Conservation (phyloP, 371 early-diverging fungal genomes). For the Mortierella sp. region DNA sequence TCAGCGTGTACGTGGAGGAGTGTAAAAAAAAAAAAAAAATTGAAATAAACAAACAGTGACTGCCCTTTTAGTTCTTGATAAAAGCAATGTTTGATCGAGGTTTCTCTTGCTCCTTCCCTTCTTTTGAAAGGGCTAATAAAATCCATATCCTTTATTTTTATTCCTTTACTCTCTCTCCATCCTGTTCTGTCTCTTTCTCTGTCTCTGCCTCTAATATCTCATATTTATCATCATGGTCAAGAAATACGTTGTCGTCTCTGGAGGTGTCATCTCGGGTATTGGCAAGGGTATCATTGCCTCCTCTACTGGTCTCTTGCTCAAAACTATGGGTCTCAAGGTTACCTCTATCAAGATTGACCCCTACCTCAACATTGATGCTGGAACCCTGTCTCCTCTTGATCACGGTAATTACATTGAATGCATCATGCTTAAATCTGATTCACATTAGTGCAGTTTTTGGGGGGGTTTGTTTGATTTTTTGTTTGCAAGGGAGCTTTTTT, state of each 20-base stretch:
- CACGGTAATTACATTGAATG: conserved; percentile 79
- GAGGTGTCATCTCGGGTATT: conserved; percentile 99
- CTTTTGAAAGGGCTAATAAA: conserved; percentile 36
- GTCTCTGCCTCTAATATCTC: conserved; percentile 2
- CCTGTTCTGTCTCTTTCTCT: conserved; percentile 14
- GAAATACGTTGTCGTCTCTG: conserved; percentile 98
- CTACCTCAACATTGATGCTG: conserved; percentile 99
- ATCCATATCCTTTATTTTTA: conserved; percentile 11
- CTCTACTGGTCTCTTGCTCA: conserved; percentile 96
- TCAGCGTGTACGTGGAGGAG: no score
- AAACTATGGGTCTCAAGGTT: conserved; percentile 94
- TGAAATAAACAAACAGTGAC: conserved; percentile 16
- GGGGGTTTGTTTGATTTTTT: no score
- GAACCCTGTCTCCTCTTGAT: conserved; percentile 97
- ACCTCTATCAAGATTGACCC: conserved; percentile 99
- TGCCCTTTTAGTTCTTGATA: background rate
- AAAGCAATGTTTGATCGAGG: background rate
- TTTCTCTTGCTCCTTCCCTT: conserved; percentile 29
- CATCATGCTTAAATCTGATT: no score
- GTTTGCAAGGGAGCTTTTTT: no score
- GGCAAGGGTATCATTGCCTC: conserved; percentile 99
- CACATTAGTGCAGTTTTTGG: background rate
- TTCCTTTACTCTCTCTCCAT: background rate
- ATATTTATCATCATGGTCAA: conserved; percentile 43
- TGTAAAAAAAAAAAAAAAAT: conserved; percentile 12